Base-by-base conservation (phyloP, 2,329 filamentous ascomycete species). In the Coniosporium tulheliwenetii region DNA sequence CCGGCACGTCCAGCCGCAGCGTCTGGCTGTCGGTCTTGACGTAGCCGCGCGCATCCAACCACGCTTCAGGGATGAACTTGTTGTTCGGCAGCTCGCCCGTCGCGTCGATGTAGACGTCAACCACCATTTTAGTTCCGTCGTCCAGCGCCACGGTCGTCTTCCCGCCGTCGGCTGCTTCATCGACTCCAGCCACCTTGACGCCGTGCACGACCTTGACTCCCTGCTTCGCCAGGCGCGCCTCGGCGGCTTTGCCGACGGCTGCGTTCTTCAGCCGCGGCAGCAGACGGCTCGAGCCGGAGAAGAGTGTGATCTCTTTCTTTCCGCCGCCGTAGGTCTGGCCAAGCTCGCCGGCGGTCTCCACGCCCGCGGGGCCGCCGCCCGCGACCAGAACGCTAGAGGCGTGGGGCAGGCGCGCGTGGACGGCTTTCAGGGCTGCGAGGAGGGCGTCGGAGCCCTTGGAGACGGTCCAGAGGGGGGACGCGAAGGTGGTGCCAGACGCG, bases 91-190 rank as follows among this genome's bases (percentile, higher is more conserved):
- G 43, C 34, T 50, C 54, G 5, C 63, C 63, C 1, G 56, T 60
- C 3, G 61, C 60, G 9, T 55, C 50, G 39, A 66, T 58, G 43
- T 61, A 63, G 19, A 62, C 19, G 41, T 65, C 62, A 2, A 60
- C 56, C 0, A 48, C 52, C 38, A 61, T 43, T 13, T 49, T 54
- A 30, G 56, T 52, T 3, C 63, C 63, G 39, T 62, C 59, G 40
- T 51, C 53, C 5, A 68, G 45, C 5, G 46, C 48, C 30, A 67
- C 47, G 3, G 51, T 49, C 45, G 56, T 60, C 30, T 50, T 50
- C 16, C 42, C 48, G 12, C 48, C 45, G 5, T 42, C 45, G 5
- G 4, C 19, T 26, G 50, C 49, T 35, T 55, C 48, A 15, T 12
- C 38, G 15, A 53, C 52, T 26, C 19, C 19, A 26, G 19, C 44